phyloP scores from a whole-genome alignment of 1,139 yeast genomes.

The Yamadazyma mexicana region DNA sequence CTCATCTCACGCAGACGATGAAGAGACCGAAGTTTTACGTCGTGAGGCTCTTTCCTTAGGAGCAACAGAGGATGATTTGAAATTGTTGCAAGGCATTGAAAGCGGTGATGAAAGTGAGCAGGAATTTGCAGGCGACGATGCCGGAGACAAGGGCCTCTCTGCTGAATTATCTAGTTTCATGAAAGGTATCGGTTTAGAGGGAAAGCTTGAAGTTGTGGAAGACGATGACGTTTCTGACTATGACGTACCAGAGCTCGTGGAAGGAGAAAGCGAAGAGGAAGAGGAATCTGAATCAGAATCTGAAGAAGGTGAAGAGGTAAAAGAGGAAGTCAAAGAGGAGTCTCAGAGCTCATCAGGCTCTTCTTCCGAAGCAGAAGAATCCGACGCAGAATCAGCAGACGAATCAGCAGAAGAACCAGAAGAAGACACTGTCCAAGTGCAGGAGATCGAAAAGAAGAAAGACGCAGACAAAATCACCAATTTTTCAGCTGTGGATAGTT shows the following conservation, averaged over 20 bases:
- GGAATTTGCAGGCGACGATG: constrained; percentile 45
- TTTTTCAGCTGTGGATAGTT: constrained; percentile 55
- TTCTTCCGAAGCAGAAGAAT: constrained; percentile 13
- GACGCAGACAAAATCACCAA: constrained; percentile 47
- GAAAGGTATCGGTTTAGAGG: constrained; percentile 65
- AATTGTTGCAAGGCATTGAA: constrained; percentile 49
- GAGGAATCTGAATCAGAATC: constrained; percentile 20
- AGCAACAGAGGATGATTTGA: constrained; percentile 67
- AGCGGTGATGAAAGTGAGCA: constrained; percentile 64
- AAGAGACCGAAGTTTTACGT: constrained; percentile 46
- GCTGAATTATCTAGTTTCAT: constrained; percentile 65
- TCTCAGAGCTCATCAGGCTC: not conserved
- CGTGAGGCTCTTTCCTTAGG: constrained; percentile 71
- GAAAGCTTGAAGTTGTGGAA: constrained; percentile 14
- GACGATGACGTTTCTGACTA: constrained; percentile 35
- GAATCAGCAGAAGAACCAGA: constrained; percentile 5
- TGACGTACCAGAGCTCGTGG: constrained; percentile 29
- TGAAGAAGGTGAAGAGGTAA: constrained; percentile 16
- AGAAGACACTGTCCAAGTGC: constrained; percentile 15
- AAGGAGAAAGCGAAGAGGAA: constrained; percentile 18
- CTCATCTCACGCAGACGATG: constrained; percentile 5
- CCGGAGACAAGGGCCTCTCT: constrained; percentile 49
- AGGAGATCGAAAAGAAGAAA: constrained; percentile 20
- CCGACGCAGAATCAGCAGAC: constrained; percentile 16
- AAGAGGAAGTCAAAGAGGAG: constrained; percentile 18